These are phyloP conservation scores for Musa itinerans DNA, from an alignment of 176 grass and related monocot species.

Conservation along the genomic window DNA sequence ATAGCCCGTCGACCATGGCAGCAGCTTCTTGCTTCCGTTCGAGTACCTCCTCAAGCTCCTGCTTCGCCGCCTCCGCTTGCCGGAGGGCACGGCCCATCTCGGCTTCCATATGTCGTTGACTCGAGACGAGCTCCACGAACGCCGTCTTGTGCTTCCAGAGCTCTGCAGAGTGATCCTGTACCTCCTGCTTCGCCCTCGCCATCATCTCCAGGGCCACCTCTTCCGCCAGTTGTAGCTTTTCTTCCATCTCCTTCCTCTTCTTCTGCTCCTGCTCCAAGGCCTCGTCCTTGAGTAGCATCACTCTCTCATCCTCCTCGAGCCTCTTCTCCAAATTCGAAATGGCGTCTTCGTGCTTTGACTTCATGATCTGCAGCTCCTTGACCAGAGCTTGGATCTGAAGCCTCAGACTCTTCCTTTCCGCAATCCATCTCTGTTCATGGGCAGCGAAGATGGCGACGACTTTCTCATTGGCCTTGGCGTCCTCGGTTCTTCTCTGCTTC, in stretches of 20 bases:
- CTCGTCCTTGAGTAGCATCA: slow-evolving; percentile 28
- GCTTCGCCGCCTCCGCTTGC: slow-evolving; percentile 35
- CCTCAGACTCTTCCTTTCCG: slow-evolving; percentile 41
- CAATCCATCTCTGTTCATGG: slow-evolving; percentile 64
- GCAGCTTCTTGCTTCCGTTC: slow-evolving; percentile 30
- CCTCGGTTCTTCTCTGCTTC: slow-evolving; percentile 39
- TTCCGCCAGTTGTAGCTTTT: slow-evolving; percentile 31
- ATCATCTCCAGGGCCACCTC: slow-evolving; percentile 22
- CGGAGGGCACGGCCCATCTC: slow-evolving; percentile 42
- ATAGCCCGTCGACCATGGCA: slow-evolving; percentile 35
- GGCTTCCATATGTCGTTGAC: slow-evolving; percentile 51
- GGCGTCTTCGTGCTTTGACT: slow-evolving; percentile 36
- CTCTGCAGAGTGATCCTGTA: slow-evolving; percentile 39
- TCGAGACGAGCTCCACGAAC: slow-evolving; percentile 56
- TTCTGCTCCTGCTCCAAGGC: slow-evolving; percentile 35
- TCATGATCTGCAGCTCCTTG: slow-evolving; percentile 31
- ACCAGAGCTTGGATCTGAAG: slow-evolving; percentile 55
- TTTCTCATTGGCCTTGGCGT: slow-evolving; percentile 81
- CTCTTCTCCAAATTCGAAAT: slow-evolving; percentile 25
- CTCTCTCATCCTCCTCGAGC: slow-evolving; percentile 36
- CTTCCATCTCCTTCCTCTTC: slow-evolving; percentile 30
- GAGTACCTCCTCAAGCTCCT: slow-evolving; percentile 26
- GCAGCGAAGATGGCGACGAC: slow-evolving; percentile 64
- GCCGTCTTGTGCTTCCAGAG: slow-evolving; percentile 61
- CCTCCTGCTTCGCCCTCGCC: slow-evolving; percentile 30